phyloP scores from a whole-genome alignment of 441 rosid genomes.

The Lagerstroemia fauriei region DNA sequence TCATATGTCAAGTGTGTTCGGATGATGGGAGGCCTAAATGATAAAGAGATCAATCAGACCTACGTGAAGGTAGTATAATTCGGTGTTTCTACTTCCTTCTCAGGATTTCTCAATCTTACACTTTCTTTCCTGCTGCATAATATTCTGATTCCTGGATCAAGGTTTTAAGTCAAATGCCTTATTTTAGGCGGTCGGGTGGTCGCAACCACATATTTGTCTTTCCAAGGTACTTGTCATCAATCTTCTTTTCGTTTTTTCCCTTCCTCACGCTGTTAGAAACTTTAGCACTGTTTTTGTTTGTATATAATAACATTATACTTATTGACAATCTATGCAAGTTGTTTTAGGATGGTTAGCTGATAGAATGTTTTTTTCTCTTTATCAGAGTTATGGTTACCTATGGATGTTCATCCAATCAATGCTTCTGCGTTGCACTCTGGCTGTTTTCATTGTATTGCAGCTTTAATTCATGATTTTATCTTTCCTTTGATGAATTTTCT shows the following conservation, averaged over 20 bases:
- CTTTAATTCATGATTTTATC: not conserved
- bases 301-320: not conserved
- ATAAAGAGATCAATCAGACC: conserved; percentile 81
- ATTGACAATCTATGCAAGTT: not conserved
- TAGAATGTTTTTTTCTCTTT: not conserved
- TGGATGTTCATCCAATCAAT: too few species aligned
- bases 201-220: conserved; percentile 89
- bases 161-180: conserved; percentile 91
- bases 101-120: not conserved
- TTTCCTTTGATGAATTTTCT: not conserved
- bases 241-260: not conserved
- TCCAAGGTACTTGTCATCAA: conserved; percentile 61
- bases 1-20: conserved; percentile 84
- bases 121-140: not conserved
- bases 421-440: not conserved
- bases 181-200: conserved; percentile 82
- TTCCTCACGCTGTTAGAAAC: not conserved
- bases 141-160: conserved; percentile 25
- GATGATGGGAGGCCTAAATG: conserved; percentile 87
- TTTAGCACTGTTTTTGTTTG: not conserved
- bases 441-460: not conserved
- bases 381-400: too few species aligned
- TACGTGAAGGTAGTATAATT: conserved; percentile 64
- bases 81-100: not conserved
- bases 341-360: not conserved